These are phyloP conservation scores for Lepidium didymum DNA, from an alignment of 345 rosid species.

Conservation along the genomic window DNA sequence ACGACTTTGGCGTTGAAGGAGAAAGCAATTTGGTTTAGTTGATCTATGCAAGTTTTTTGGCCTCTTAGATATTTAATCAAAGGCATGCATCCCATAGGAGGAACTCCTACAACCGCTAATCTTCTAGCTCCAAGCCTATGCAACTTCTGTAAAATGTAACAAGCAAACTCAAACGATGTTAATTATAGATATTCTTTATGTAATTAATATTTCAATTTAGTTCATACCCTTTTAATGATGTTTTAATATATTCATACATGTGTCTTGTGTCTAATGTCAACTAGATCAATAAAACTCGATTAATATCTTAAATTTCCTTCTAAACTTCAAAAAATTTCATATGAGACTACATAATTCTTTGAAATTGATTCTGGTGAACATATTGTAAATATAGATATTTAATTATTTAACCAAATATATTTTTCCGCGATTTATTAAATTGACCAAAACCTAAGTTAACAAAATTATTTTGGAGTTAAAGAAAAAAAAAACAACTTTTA, in stretches of 20 bases:
- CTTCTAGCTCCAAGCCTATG: conserved; percentile 51
- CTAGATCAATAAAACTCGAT: too few relatives aligned
- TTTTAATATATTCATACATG: neutral
- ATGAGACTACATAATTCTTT: too few relatives aligned
- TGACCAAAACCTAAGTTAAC: neutral
- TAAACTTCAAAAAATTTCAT: too few relatives aligned
- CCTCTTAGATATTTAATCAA: conserved; percentile 48
- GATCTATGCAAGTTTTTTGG: conserved; percentile 41
- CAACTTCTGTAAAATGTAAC: conserved; percentile 41
- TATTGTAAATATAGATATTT: too few relatives aligned
- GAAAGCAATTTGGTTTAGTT: conserved; percentile 40
- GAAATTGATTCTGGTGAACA: too few relatives aligned
- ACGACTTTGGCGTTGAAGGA: conserved; percentile 51
- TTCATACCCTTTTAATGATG: neutral
- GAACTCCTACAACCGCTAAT: conserved; percentile 71
- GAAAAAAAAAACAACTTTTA: neutral
- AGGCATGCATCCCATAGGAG: conserved; percentile 90
- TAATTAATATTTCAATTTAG: neutral
- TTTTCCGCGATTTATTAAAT: too few relatives aligned
- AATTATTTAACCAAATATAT: too few relatives aligned
- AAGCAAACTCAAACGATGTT: neutral
- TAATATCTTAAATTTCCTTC: too few relatives aligned
- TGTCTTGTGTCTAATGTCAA: too few relatives aligned
- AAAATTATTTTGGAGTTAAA: neutral
- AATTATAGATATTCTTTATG: neutral